Base-by-base conservation (phyloP, 306 rosid genomes). In the Hippophae gyantsensis region DNA sequence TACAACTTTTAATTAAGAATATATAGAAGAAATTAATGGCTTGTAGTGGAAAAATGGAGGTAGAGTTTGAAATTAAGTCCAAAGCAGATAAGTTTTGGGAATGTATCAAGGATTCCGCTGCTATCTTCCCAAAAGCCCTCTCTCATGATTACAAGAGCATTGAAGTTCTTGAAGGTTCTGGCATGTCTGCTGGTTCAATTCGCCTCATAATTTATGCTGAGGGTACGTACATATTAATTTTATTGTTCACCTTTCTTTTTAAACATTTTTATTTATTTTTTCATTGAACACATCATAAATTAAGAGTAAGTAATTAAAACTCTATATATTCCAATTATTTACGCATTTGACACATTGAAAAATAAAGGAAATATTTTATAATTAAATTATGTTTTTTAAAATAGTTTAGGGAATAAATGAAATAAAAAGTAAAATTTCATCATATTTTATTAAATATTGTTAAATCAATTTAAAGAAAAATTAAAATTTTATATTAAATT, bases 81-180 rank as follows among this genome's bases (percentile, higher is more conserved):
- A 54, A 42, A 1, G 69, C 86, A 18, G 69, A 66, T 9, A 74
- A 78, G 72, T 60, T 74, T 59, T 78, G 83, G 83, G 78, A 42
- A 10, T 18, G 10, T 59, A 62, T 81, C 7, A 72, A 55, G 72
- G 72, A 81, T 58, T 78, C 80, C 47, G 64, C 67, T 58, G 47
- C 3, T 50, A 42, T 71, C 69, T 72, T 62, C 62, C 81, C 81
- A 27, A 69, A 81, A 65, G 86, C 75, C 8, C 79, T 85, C 48
- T 69, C 94, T 7, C 68, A 82, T 44, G 94, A 89, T n/a, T 90
- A 90, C 84, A 79, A 87, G 62, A 79, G 84, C 76, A 87, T 90
- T 60, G 79, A 86, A 43, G 63, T 90, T 45, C 72, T 90, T 25
- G 85, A 81, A 62, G 97, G 97, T 6, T 90, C 86, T 57, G 97